These are phyloP conservation scores for Coprinellus micaceus DNA, from an alignment of 768 basidiomycete species.

Conservation along the genomic window DNA sequence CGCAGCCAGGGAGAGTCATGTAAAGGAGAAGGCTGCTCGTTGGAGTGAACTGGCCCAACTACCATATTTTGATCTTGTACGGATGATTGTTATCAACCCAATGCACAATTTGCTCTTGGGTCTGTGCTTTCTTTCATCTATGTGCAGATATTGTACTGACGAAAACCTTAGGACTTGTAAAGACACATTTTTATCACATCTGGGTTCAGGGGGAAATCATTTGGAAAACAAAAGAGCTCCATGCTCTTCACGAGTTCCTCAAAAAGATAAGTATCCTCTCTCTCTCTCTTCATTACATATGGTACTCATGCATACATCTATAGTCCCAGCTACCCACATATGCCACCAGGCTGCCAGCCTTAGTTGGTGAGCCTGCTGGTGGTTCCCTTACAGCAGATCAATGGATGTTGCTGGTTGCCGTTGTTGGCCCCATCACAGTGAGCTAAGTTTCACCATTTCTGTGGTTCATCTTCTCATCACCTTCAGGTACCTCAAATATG, in stretches of 20 bases:
- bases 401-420: conserved; percentile 26
- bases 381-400: conserved; percentile 33
- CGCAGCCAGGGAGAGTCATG: not conserved
- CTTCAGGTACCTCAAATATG: not conserved
- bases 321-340: not conserved
- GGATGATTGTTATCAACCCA: not conserved
- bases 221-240: not conserved
- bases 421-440: conserved; percentile 27
- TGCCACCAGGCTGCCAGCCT: conserved; percentile 16
- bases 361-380: conserved; percentile 29
- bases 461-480: no score
- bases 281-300: not conserved
- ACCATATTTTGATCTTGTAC: not conserved
- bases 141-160: not conserved
- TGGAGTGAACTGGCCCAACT: not conserved
- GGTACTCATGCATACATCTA: no score
- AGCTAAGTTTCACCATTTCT: not conserved
- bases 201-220: not conserved
- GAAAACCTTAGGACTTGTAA: not conserved
- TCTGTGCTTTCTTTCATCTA: not conserved
- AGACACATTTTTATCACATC: not conserved
- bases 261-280: not conserved
- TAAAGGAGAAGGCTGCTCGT: not conserved
- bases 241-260: not conserved
- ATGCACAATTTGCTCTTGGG: not conserved